Evolutionary conservation across 1,139 yeast genomes (phyloP), one percentile per base, ranked within the genome.

Genomic region (Suhomyces bribrorum): DNA sequence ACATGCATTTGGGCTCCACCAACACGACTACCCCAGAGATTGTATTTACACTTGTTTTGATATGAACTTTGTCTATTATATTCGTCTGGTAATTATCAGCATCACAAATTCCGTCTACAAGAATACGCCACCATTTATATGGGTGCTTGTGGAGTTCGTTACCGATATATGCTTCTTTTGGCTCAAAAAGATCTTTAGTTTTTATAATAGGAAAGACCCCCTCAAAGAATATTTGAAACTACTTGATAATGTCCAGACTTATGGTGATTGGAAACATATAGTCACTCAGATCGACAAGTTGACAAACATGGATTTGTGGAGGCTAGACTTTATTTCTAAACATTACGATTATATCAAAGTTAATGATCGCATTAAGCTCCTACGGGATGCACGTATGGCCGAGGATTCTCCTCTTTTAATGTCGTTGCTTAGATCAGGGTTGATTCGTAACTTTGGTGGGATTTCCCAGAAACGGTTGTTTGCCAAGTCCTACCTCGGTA

Each of bases 401-500:
- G 77, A 74, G n/a, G 83, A 87, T 53, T 64, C 79, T 2, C 74
- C 72, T 17, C 62, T 69, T 29, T 69, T 92, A 20, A 75, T 86
- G 66, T 83, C 87, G 17, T 67, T 86, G 31, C 73, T 92, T 32
- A 67, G 96, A 31, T 85, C 96, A 0, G 96, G 96, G 0, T 75
- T 88, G 52, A 65, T 92, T 33, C 67, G 98, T 23, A 92, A 92
- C 56, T 85, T 92, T 63, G 98, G 96, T 7, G 95, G 96, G 1
- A 86, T 92, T 5, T 79, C 95, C 3, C 88, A 85, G 50, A 83
- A 83, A 50, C 75, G 83, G 38, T 66, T 92, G 29, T 92, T 86
- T 63, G 83, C 85, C 41, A 80, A 89, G 47, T 81, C 96, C 0
- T 85, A 87, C 52, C 72, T 86, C 47, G 97, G 98, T 1, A 90